Percentiles rank a stretch among this genome's conserved stretches.
These are phyloP conservation scores for Spencermartinsiella ligniputridi DNA, from an alignment of 1,139 yeast genomes.

Conservation along the genomic window DNA sequence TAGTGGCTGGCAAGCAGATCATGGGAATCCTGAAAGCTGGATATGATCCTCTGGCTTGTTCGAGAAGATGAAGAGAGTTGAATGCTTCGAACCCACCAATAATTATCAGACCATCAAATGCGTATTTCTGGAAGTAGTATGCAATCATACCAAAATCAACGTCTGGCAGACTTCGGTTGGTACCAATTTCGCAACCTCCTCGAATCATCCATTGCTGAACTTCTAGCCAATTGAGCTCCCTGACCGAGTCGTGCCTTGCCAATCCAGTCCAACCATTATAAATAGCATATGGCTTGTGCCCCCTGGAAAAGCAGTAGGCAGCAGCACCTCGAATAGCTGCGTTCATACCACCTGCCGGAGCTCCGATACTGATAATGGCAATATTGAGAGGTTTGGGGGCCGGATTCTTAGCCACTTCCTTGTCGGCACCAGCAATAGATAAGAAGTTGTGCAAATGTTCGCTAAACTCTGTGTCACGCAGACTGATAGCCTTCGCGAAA, in stretches of 20 bases:
- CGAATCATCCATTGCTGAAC: slow-evolving; percentile 85
- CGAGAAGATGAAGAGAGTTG: slow-evolving; percentile 73
- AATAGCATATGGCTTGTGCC: slow-evolving; percentile 83
- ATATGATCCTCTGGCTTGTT: slow-evolving; percentile 63
- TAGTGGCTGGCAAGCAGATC: slow-evolving; percentile 91
- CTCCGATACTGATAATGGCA: slow-evolving; percentile 89
- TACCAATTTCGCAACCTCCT: slow-evolving; percentile 96
- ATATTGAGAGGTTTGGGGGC: slow-evolving; percentile 50
- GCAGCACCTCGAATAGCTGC: slow-evolving; percentile 91
- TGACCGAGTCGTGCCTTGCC: slow-evolving; percentile 71
- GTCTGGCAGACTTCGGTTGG: slow-evolving; percentile 82
- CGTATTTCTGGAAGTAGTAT: slow-evolving; percentile 78
- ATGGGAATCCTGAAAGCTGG: slow-evolving; percentile 93
- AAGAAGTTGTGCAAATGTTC: slow-evolving; percentile 72
- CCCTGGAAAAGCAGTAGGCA: slow-evolving; percentile 82
- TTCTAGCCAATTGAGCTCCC: slow-evolving; percentile 75
- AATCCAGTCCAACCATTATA: slow-evolving; percentile 93
- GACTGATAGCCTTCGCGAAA: slow-evolving; percentile 78
- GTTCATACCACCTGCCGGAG: slow-evolving; percentile 96
- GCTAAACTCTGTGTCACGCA: slow-evolving; percentile 82
- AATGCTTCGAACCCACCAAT: slow-evolving; percentile 97
- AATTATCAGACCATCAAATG: slow-evolving; percentile 78
- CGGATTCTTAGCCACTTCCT: slow-evolving; percentile 43
- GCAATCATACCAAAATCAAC: slow-evolving; percentile 85
- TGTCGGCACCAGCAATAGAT: slow-evolving; percentile 67